Base-by-base conservation (phyloP, 805 yeast genomes). In the Wickerhamomyces hampshirensis region DNA sequence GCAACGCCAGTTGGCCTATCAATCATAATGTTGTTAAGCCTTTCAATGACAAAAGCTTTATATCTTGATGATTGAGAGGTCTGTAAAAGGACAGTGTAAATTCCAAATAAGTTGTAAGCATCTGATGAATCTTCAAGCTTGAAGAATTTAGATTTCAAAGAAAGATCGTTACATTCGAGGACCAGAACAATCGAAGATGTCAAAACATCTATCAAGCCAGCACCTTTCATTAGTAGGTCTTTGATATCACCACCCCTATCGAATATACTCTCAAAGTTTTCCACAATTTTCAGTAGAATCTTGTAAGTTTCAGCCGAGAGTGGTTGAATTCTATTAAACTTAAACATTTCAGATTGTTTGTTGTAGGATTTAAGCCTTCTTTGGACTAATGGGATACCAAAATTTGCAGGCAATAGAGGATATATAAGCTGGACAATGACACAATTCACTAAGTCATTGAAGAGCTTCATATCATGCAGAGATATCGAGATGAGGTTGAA, bases 401-500 rank as follows among this genome's bases (percentile, higher is more conserved):
- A 66, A 2, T 71, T 72, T 7, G 55, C 40, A 0, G 79, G 73
- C 1, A 86, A 43, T 34, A 75, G 72, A 0, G 88, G 75, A 46
- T 81, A 82, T 0, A 91, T 66, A 0, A 95, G 89, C 44, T 79
- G 81, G 2, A 82, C 58, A 0, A 88, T 74, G 2, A 89, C 65
- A 9, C 82, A 39, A 44, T 80, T 82, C 14, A 83, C 57, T 30
- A 91, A 53, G 16, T 68, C 72, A 24, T 83, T 80, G 38, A 93
- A 73, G 4, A 75, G 71, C 53, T 79, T 83, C 71, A 91, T 78
- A 55, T 93, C 98, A 49, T 86, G 88, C 8, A 91, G 65, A 0
- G 97, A 85, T 12, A 91, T 80, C 7, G 82, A 65, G 9, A 84
- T 44, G 30, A 66, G 39, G 18, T 52, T 42, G 2, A 40, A 23